These are phyloP conservation scores for Myxozyma neotropica DNA, from an alignment of 805 yeast genomes.

Conservation along the genomic window DNA sequence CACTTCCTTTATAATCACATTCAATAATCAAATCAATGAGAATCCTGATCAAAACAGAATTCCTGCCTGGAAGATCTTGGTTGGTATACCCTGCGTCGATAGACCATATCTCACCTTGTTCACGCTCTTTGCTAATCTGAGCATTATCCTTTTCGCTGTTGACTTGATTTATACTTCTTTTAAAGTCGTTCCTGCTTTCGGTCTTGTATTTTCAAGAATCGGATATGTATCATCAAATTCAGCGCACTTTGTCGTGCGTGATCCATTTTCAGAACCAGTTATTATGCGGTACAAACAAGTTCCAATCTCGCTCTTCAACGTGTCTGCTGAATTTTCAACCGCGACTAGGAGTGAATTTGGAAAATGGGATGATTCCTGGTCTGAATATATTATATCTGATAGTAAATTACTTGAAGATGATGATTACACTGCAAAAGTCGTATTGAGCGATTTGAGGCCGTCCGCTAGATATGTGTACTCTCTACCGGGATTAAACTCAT, in stretches of 20 bases:
- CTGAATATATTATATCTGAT: not conserved
- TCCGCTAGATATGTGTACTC: slow-evolving; percentile 22
- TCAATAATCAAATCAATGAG: not conserved
- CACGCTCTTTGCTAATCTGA: slow-evolving; percentile 15
- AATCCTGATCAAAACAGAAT: not conserved
- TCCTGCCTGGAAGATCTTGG: slow-evolving; percentile 4
- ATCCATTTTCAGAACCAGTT: slow-evolving; percentile 14
- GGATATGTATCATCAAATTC: slow-evolving; percentile 30
- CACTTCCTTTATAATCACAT: slow-evolving; percentile 13
- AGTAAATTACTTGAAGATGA: slow-evolving; percentile 3
- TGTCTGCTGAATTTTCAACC: not conserved
- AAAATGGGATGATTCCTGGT: not conserved
- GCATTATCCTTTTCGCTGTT: slow-evolving; percentile 7
- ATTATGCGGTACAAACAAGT: slow-evolving; percentile 15
- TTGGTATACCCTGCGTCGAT: slow-evolving; percentile 15
- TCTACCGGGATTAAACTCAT: slow-evolving; percentile 23
- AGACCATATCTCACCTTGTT: slow-evolving; percentile 7
- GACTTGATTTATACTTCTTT: slow-evolving; percentile 29
- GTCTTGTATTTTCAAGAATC: slow-evolving; percentile 26
- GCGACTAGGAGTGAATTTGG: not conserved
- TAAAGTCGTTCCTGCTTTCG: slow-evolving; percentile 20
- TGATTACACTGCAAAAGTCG: slow-evolving; percentile 27
- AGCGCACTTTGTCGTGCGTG: slow-evolving; percentile 29
- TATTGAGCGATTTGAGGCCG: slow-evolving; percentile 22
- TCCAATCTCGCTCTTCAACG: not conserved